phyloP scores from a whole-genome alignment of 108 stramenopile species.

The Cylindrotheca fusiformis region DNA sequence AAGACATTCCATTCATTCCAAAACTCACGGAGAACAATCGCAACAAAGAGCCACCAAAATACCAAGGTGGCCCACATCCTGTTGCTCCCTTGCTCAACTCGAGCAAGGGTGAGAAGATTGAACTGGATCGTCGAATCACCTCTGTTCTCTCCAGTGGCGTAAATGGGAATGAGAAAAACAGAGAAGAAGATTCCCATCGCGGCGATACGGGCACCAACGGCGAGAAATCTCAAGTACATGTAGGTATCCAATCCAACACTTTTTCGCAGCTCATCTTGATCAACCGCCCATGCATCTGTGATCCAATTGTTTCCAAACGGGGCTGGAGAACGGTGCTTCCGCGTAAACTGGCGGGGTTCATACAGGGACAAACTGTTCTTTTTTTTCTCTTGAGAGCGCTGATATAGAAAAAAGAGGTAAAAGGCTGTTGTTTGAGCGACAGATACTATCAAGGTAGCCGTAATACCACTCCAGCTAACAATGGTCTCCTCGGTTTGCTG shows the following conservation, averaged over 20 bases:
- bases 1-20: slow-evolving; percentile 59
- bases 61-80: slow-evolving; percentile 34
- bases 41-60: slow-evolving; percentile 15
- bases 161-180: slow-evolving; percentile 16
- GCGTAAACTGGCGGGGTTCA: slow-evolving; percentile 4
- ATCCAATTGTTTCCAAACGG: neutral
- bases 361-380: neutral
- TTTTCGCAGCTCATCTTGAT: slow-evolving; percentile 42
- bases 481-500: no score
- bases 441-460: neutral
- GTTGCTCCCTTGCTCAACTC: slow-evolving; percentile 18
- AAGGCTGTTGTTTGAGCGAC: neutral
- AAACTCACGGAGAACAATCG: neutral
- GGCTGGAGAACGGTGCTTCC: slow-evolving; percentile 4
- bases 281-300: neutral
- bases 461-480: slow-evolving; percentile 4
- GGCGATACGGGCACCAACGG: slow-evolving; percentile 55
- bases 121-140: neutral
- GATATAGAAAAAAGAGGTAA: slow-evolving; percentile 8
- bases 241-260: slow-evolving; percentile 65
- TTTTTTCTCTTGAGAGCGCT: neutral
- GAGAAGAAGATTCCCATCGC: slow-evolving; percentile 40
- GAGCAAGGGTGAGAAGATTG: slow-evolving; percentile 16
- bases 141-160: slow-evolving; percentile 17
- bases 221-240: slow-evolving; percentile 52